These are phyloP conservation scores for Cenchrus americanus DNA, from an alignment of 176 grass and related monocot species.

Conservation along the genomic window DNA sequence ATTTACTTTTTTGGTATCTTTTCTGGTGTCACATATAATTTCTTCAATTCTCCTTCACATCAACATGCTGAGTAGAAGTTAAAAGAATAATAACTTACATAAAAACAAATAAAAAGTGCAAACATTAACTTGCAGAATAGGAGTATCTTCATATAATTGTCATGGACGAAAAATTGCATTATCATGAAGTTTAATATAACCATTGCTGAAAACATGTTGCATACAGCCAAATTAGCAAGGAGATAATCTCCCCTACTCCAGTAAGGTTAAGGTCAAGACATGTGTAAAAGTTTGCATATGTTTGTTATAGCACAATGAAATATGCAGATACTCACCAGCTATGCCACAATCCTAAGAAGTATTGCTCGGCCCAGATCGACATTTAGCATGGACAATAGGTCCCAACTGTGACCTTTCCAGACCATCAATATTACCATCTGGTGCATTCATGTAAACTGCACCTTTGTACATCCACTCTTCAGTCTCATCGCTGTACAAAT, in stretches of 20 bases:
- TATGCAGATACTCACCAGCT: slow-evolving; percentile 54
- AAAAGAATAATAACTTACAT: neutral
- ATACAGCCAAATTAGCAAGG: neutral
- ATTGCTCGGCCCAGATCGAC: slow-evolving; percentile 65
- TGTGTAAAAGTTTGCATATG: slow-evolving; percentile 9
- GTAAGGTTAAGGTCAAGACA: slow-evolving; percentile 1
- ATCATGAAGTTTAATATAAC: slow-evolving; percentile 2
- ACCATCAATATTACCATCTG: slow-evolving; percentile 66
- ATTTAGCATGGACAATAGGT: slow-evolving; percentile 98
- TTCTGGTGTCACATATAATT: too few relatives aligned
- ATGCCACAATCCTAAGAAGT: slow-evolving; percentile 42
- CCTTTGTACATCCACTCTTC: slow-evolving; percentile 99
- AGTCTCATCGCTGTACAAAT: slow-evolving; percentile 96
- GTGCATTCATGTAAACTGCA: slow-evolving; percentile 89
- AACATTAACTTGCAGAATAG: neutral
- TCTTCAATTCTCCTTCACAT: too few relatives aligned
- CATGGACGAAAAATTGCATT: slow-evolving; percentile 14
- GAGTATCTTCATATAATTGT: neutral
- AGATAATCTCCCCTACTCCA: neutral
- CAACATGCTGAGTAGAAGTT: too few relatives aligned
- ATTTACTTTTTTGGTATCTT: too few relatives aligned
- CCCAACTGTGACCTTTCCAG: slow-evolving; percentile 65
- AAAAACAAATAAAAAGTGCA: neutral
- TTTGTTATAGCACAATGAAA: slow-evolving; percentile 30
- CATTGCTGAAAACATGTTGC: neutral